phyloP scores from a whole-genome alignment of 768 basidiomycete species.

The Udeniomyces megalosporus region DNA sequence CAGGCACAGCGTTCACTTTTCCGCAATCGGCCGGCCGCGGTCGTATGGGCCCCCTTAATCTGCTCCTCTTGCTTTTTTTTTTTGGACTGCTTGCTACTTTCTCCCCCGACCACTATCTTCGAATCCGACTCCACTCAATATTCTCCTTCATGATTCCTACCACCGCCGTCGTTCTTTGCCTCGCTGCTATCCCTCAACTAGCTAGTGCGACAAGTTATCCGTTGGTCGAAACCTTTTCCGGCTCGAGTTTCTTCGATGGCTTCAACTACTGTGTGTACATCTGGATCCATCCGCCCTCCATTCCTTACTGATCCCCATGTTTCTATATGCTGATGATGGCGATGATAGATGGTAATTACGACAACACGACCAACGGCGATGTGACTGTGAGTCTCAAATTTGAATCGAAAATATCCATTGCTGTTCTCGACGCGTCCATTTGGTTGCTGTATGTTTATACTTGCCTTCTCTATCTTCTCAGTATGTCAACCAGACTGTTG shows the following conservation, averaged over 20 bases:
- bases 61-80: neutral
- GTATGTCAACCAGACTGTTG: slow-evolving; percentile 27
- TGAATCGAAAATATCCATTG: no score
- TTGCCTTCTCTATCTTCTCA: slow-evolving; percentile 24
- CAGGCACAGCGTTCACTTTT: no score
- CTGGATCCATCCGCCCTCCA: no score
- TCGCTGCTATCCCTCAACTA: neutral
- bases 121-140: neutral
- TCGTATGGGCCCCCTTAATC: neutral
- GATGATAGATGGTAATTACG: slow-evolving; percentile 32
- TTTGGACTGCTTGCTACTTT: neutral
- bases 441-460: neutral
- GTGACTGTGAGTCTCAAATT: slow-evolving; percentile 36
- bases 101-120: neutral
- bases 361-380: slow-evolving; percentile 56
- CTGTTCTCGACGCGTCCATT: no score
- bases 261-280: slow-evolving; percentile 65
- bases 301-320: no score
- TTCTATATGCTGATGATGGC: no score
- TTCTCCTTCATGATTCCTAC: neutral
- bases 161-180: neutral
- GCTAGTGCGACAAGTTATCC: neutral
- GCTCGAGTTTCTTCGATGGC: slow-evolving; percentile 47
- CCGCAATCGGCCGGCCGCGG: no score
- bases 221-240: slow-evolving; percentile 39